These are phyloP conservation scores for Macrolepiota fuliginosa DNA, from an alignment of 768 basidiomycete species.

Conservation along the genomic window DNA sequence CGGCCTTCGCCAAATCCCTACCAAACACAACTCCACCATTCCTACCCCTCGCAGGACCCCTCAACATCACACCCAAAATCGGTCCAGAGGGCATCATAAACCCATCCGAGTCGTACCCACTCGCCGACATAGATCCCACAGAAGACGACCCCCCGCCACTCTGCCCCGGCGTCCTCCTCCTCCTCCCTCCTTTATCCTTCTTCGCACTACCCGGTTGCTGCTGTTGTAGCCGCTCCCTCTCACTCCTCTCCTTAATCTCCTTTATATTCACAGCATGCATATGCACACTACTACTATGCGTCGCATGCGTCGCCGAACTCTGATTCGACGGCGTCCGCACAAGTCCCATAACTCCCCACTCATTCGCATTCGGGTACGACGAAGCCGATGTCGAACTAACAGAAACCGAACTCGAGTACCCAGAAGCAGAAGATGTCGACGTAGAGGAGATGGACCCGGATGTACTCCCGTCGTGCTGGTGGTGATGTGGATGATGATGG, in stretches of 20 bases:
- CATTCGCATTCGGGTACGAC: constrained; percentile 29
- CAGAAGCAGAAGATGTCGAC: constrained; percentile 21
- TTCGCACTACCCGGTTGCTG: constrained; percentile 2
- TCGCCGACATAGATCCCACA: constrained; percentile 44
- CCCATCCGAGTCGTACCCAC: constrained; percentile 50
- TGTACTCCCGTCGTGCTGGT: constrained; percentile 10
- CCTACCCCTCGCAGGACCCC: constrained; percentile 47
- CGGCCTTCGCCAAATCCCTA: constrained; percentile 42
- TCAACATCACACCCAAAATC: constrained; percentile 49
- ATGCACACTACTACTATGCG: constrained; percentile 5
- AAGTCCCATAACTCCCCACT: constrained; percentile 22
- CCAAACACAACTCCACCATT: constrained; percentile 65
- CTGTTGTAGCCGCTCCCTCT: background rate
- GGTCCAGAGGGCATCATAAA: constrained; percentile 42
- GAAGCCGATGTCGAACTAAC: constrained; percentile 33
- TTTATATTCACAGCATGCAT: constrained; percentile 14
- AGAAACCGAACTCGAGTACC: constrained; percentile 7
- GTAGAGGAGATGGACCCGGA: constrained; percentile 49
- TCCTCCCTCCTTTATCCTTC: constrained; percentile 24
- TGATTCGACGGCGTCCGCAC: constrained; percentile 39
- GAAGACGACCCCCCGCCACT: constrained; percentile 53
- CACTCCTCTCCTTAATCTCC: constrained; percentile 10
- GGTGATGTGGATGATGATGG: background rate
- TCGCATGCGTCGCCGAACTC: constrained; percentile 17
- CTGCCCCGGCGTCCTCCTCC: constrained; percentile 56